Conservation (phyloP, 352 stramenopile species). For the Pythium phragmiticola region DNA sequence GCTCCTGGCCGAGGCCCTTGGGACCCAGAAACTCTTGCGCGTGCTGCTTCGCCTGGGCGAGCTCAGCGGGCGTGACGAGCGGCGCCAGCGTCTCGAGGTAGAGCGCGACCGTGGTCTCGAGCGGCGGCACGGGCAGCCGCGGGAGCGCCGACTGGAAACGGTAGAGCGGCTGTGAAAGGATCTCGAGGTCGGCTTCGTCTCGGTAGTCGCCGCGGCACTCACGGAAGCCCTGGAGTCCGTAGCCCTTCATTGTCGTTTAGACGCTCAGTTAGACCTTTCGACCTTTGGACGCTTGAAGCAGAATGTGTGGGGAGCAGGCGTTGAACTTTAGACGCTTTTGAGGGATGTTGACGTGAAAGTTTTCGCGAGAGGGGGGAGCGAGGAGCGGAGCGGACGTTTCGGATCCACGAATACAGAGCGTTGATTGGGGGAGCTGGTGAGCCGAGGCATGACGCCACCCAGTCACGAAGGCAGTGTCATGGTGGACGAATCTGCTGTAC, state of each 20-base stretch:
- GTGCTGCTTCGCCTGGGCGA: constrained; percentile 64
- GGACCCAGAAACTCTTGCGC: constrained; percentile 66
- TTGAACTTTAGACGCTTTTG: constrained; percentile 19
- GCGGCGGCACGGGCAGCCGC: constrained; percentile 87
- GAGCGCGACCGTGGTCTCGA: constrained; percentile 87
- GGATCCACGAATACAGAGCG: neutral
- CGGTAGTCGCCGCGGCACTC: constrained; percentile 93
- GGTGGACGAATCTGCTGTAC: neutral
- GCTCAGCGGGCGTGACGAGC: constrained; percentile 73
- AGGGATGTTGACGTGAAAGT: constrained; percentile 26
- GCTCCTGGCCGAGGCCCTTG: constrained; percentile 58
- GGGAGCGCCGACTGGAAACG: constrained; percentile 85
- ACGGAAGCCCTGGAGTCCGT: constrained; percentile 88
- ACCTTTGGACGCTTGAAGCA: constrained; percentile 4
- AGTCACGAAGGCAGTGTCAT: constrained; percentile 5
- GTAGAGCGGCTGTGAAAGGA: constrained; percentile 59
- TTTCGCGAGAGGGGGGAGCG: neutral
- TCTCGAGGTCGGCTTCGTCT: constrained; percentile 65
- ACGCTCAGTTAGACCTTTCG: neutral
- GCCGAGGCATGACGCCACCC: constrained; percentile 1
- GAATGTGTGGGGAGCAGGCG: neutral
- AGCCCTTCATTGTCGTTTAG: constrained; percentile 22
- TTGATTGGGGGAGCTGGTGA: too few species aligned
- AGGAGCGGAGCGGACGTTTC: constrained; percentile 4
- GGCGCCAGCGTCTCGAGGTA: constrained; percentile 90